Percentiles rank a stretch among this genome's conserved stretches.
Evolutionary conservation across 345 rosid genomes (phyloP).

Genomic region (Jatropha curcas): DNA sequence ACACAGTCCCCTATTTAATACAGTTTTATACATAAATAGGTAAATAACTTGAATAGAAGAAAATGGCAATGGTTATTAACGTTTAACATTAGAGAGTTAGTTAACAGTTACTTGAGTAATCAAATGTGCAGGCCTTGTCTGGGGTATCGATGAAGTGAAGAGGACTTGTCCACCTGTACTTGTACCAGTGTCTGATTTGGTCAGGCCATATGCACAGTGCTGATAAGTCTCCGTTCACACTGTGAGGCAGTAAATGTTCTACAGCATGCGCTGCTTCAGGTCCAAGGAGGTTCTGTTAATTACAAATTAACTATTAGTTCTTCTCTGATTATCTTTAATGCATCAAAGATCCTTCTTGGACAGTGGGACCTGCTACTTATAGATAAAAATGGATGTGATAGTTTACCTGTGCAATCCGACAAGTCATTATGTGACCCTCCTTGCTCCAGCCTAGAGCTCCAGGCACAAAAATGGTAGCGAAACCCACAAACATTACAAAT

Average conservation of each 20-base stretch:
- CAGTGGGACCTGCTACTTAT: not conserved
- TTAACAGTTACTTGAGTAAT: constrained; percentile 46
- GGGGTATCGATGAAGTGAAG: constrained; percentile 84
- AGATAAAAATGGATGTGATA: not conserved
- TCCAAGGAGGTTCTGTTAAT: constrained; percentile 57
- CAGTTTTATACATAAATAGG: not conserved
- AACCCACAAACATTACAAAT: constrained; percentile 22
- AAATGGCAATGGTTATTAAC: constrained; percentile 10
- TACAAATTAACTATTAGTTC: not conserved
- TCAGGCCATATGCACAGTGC: constrained; percentile 73
- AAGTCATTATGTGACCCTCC: constrained; percentile 87
- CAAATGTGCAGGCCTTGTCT: constrained; percentile 54
- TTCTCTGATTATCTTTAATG: too few species aligned
- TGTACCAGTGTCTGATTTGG: constrained; percentile 75
- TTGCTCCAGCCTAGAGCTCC: constrained; percentile 75
- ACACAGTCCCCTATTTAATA: constrained; percentile 70
- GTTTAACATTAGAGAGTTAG: too few species aligned
- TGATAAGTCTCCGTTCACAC: constrained; percentile 56
- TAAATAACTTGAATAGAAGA: not conserved
- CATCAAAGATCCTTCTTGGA: too few species aligned
- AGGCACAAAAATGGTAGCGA: constrained; percentile 40
- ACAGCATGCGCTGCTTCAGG: constrained; percentile 71
- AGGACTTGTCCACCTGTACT: constrained; percentile 69
- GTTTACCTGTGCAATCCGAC: constrained; percentile 89
- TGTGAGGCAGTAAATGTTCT: constrained; percentile 49